Percentiles rank a stretch among this genome's conserved stretches.
Evolutionary conservation across 1,284 basidiomycete genomes (phyloP).

Genomic region (Moesziomyces sp.): DNA sequence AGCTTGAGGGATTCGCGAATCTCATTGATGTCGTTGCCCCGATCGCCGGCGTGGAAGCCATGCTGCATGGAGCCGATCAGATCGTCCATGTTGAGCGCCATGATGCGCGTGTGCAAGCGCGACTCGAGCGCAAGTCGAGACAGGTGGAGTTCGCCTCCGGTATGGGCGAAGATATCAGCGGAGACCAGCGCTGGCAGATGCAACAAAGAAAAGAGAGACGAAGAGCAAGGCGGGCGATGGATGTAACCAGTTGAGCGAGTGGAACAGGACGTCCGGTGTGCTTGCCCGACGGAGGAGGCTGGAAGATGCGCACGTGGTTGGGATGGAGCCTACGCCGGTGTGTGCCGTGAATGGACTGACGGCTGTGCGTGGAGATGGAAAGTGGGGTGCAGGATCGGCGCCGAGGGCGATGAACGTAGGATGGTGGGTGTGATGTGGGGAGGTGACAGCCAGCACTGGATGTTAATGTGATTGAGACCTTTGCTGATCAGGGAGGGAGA

Average conservation of each 20-base stretch:
- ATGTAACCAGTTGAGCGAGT: background rate
- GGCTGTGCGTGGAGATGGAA: background rate
- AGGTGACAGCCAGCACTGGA: no score
- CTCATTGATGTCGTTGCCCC: constrained; percentile 54
- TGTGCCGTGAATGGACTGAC: background rate
- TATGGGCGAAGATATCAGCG: no score
- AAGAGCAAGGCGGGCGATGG: background rate
- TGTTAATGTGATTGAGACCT: no score
- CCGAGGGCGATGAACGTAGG: background rate
- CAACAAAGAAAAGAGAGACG: background rate
- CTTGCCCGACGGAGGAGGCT: background rate
- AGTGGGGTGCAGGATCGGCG: background rate
- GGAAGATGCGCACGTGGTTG: background rate
- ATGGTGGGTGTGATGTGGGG: background rate
- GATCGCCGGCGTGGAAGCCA: constrained; percentile 53
- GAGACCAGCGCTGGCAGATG: background rate
- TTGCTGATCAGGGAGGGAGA: background rate
- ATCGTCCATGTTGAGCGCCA: constrained; percentile 62
- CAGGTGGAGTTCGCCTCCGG: no score
- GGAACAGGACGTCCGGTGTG: background rate
- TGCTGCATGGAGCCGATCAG: constrained; percentile 62
- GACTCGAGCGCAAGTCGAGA: background rate
- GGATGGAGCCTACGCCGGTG: background rate
- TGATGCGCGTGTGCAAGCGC: constrained; percentile 1
- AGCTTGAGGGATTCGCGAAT: constrained; percentile 52